phyloP scores from a whole-genome alignment of 345 rosid genomes.

The Acer campestre region DNA sequence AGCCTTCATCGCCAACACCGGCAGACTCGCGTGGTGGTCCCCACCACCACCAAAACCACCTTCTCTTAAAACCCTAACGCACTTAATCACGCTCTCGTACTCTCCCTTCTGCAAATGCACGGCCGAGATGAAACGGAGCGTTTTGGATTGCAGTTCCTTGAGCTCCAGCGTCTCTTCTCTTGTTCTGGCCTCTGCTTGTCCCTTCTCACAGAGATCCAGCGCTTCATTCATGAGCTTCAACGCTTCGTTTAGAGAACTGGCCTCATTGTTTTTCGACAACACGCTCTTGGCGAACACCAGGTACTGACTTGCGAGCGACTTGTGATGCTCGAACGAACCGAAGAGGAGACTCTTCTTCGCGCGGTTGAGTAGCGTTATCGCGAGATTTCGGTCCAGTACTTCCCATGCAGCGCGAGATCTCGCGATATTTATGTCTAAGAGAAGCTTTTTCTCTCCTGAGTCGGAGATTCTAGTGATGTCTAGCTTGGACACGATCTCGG shows the following conservation, averaged over 20 bases:
- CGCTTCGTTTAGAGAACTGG: conserved; percentile 52
- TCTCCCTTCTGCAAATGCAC: conserved; percentile 87
- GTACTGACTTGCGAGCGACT: conserved; percentile 66
- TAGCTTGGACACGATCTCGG: conserved; percentile 68
- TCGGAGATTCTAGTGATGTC: conserved; percentile 53
- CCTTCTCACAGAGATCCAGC: conserved; percentile 81
- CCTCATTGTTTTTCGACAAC: conserved; percentile 45
- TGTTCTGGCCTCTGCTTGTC: conserved; percentile 52
- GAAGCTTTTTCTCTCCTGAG: conserved; percentile 62
- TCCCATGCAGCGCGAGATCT: conserved; percentile 94
- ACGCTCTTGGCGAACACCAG: conserved; percentile 60
- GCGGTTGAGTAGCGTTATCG: conserved; percentile 73
- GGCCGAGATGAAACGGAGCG: conserved; percentile 89
- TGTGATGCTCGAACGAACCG: conserved; percentile 70
- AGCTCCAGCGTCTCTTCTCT: conserved; percentile 63
- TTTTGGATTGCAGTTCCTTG: conserved; percentile 53
- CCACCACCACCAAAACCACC: conserved; percentile 46
- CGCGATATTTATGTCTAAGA: conserved; percentile 77
- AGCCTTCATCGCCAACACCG: conserved; percentile 98
- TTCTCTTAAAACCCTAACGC: conserved; percentile 84
- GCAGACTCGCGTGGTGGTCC: conserved; percentile 80
- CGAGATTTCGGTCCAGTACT: conserved; percentile 62
- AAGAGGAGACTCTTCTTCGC: conserved; percentile 68
- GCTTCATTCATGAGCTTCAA: conserved; percentile 85
- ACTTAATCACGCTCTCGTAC: conserved; percentile 81